Base-by-base conservation (phyloP, 169 alveolate genomes). In the Hammondia hammondi region DNA sequence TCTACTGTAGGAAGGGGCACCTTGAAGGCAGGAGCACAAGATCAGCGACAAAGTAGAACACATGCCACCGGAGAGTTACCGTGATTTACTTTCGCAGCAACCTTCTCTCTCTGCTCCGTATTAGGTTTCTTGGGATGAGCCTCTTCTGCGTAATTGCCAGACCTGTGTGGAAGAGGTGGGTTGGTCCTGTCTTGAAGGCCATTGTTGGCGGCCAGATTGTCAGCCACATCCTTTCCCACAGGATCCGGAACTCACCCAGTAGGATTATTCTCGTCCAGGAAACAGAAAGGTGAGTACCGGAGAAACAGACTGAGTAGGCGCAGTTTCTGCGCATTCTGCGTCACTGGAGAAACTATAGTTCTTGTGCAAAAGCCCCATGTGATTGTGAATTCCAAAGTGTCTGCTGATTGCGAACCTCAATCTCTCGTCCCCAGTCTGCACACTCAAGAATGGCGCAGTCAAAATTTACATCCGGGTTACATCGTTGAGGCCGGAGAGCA, bases 151-250 rank as follows among this genome's bases (percentile, higher is more conserved):
- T 37, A 9, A 32, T 73, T 73, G 52, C 24, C 85, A n/a, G 85
- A 32, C 85, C 85, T 73, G 24, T 73, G 85, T 73, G 85, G 85
- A 73, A 73, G 24, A 9, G 48, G 85, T 73, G 85, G 85, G 52
- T 21, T 9, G 85, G 85, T 19, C 85, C 85, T 73, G 24, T 73
- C 85, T 43, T 73, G 52, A 37, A 37, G 52, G 43, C 85, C 24
- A 37, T 37, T 32, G 1, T 73, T 6, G 85, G 85, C 43, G 29
- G 46, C 24, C 85, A 73, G 19, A n/a, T 73, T 27, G 10, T 35
- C 43, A 32, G 48, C 52, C 48, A 73, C 48, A n/a, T 73, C 10
- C 46, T 6, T n/a, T n/a, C 46, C 52, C 85, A 73, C 46, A n/a
- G 85, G 32, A 73, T 73, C 46, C 52, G 48, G 19, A n/a, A 73